A percentile compares a stretch with the other conserved stretches of the same genome.
phyloP scores from a whole-genome alignment of 2,329 filamentous ascomycete species.

The Calonectria hawksworthii region DNA sequence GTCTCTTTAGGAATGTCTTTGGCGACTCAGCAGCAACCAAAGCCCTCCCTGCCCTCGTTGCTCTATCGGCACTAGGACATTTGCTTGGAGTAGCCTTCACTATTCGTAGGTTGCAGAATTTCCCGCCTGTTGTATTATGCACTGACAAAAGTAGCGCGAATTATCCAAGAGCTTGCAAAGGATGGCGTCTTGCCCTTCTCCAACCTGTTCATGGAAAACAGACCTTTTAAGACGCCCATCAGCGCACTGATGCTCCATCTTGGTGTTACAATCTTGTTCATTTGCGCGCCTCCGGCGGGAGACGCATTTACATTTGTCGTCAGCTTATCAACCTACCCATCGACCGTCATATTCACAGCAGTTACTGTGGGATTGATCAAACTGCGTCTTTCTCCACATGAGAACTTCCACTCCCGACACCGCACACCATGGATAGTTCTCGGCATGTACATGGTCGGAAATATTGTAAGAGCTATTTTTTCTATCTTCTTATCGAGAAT shows the following conservation, averaged over 20 bases:
- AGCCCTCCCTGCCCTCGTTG: constrained; percentile 25
- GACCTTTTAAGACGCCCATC: constrained; percentile 42
- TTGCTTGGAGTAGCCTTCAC: constrained; percentile 32
- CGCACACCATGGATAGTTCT: constrained; percentile 36
- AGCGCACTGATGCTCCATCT: constrained; percentile 35
- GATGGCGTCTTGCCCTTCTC: constrained; percentile 40
- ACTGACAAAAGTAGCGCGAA: constrained; percentile 21
- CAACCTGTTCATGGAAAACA: constrained; percentile 43
- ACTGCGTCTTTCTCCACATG: constrained; percentile 33
- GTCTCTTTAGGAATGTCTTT: constrained; percentile 26
- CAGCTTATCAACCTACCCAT: constrained; percentile 38
- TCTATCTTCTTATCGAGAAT: neutral
- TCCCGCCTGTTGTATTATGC: neutral
- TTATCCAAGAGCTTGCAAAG: constrained; percentile 39
- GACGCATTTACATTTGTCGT: constrained; percentile 44
- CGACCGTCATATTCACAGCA: constrained; percentile 30
- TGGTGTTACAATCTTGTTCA: constrained; percentile 39
- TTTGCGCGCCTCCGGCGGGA: constrained; percentile 41
- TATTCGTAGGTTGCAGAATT: constrained; percentile 7
- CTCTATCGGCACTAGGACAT: constrained; percentile 28
- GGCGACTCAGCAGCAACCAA: constrained; percentile 25
- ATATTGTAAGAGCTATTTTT: constrained; percentile 14
- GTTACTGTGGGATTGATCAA: constrained; percentile 39
- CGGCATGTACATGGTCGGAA: constrained; percentile 11
- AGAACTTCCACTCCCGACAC: constrained; percentile 35